Percentiles rank a stretch among this genome's conserved stretches.
Conservation (phyloP, 2,329 filamentous ascomycete genomes). For the Ilyonectria mors-panacis region DNA sequence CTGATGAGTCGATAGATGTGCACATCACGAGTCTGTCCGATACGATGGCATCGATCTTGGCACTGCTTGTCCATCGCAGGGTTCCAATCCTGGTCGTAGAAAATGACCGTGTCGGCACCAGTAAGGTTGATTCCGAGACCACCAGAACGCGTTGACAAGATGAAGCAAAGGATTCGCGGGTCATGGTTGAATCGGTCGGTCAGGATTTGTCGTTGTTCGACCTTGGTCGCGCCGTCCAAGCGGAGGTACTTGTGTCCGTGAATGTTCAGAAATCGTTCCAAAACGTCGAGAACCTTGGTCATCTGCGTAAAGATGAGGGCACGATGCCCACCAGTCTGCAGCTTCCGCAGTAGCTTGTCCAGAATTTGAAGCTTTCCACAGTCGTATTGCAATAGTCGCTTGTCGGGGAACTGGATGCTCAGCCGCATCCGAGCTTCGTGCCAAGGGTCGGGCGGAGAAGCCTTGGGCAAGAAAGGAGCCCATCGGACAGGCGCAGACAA, state of each 20-base stretch:
- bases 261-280: conserved; percentile 98
- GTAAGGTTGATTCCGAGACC: conserved; percentile 97
- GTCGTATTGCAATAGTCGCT: conserved; percentile 95
- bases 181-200: conserved; percentile 98
- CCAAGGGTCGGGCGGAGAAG: conserved; percentile 81
- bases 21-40: conserved; percentile 96
- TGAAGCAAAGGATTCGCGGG: conserved; percentile 92
- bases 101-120: conserved; percentile 97
- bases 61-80: conserved; percentile 99
- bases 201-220: conserved; percentile 94
- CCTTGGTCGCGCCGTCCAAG: conserved; percentile 95
- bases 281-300: conserved; percentile 97
- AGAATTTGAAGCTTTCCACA: conserved; percentile 96
- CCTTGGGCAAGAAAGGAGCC: conserved; percentile 70
- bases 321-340: conserved; percentile 92
- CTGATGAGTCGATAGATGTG: conserved; percentile 97
- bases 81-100: conserved; percentile 99
- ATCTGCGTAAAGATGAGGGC: conserved; percentile 99
- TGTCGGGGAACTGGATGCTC: conserved; percentile 97
- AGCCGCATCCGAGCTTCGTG: conserved; percentile 93
- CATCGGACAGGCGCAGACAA: conserved; percentile 70
- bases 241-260: conserved; percentile 97
- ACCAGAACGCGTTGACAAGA: conserved; percentile 93
- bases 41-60: conserved; percentile 96
- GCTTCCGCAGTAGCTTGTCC: conserved; percentile 85